phyloP scores from a whole-genome alignment of 768 basidiomycete species.

The Tephrocybe sp. region DNA sequence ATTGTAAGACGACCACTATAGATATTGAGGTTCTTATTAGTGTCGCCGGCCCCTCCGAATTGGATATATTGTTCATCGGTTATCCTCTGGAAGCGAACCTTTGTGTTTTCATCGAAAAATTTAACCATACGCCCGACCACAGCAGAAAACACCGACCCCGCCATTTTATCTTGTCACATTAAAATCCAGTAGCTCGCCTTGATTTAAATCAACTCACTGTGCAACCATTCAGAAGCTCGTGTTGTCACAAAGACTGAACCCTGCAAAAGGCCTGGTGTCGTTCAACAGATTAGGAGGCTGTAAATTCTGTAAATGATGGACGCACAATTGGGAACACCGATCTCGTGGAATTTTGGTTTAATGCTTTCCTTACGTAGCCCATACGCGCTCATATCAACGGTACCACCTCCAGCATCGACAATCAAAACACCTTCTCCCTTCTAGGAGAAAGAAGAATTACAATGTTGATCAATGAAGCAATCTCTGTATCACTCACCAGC shows the following conservation, averaged over 20 bases:
- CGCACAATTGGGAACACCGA: slow-evolving; percentile 26
- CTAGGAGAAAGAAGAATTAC: slow-evolving; percentile 27
- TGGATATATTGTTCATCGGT: slow-evolving; percentile 44
- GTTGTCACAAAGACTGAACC: slow-evolving; percentile 46
- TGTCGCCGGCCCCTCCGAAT: slow-evolving; percentile 44
- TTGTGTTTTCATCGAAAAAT: slow-evolving; percentile 50
- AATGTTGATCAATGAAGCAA: too few species aligned
- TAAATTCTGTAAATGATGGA: neutral
- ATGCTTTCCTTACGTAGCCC: slow-evolving; percentile 22
- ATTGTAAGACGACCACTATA: slow-evolving; percentile 46
- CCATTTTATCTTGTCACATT: slow-evolving; percentile 29
- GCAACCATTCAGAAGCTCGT: slow-evolving; percentile 32
- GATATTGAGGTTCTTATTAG: slow-evolving; percentile 39
- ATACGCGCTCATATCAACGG: slow-evolving; percentile 58
- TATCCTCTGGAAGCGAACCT: slow-evolving; percentile 40
- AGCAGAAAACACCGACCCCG: slow-evolving; percentile 35
- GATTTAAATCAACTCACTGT: slow-evolving; percentile 23
- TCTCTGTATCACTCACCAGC: too few species aligned
- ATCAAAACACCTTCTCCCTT: slow-evolving; percentile 46
- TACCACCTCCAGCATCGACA: slow-evolving; percentile 64
- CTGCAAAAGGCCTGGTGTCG: slow-evolving; percentile 33
- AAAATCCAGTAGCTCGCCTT: neutral
- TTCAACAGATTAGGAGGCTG: neutral
- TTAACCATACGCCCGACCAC: slow-evolving; percentile 41
- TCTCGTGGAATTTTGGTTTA: slow-evolving; percentile 31